Evolutionary conservation across 108 stramenopile genomes (phyloP).

Genomic region (Nitzschia inconspicua): DNA sequence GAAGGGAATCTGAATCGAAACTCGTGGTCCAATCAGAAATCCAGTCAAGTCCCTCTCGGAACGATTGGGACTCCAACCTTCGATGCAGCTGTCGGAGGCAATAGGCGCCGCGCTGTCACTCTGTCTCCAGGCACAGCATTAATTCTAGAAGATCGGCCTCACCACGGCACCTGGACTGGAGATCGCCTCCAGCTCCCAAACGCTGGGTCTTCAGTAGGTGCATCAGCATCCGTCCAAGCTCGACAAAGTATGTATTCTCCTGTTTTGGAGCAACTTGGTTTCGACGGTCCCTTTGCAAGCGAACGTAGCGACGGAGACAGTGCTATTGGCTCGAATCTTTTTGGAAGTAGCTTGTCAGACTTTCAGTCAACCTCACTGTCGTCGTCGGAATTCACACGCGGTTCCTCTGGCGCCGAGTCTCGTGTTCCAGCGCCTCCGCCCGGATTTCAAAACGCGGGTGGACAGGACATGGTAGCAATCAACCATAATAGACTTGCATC

Average conservation of each 20-base stretch:
- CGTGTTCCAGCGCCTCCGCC: slow-evolving; percentile 1
- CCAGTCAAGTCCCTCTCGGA: slow-evolving; percentile 1
- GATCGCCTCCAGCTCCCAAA: slow-evolving; percentile 24
- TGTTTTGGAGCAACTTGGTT: slow-evolving; percentile 9
- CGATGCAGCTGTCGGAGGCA: slow-evolving; percentile 28
- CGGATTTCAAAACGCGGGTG: too few relatives aligned
- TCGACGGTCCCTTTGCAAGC: slow-evolving; percentile 9
- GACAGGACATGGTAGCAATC: too few relatives aligned
- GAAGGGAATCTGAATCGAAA: background rate
- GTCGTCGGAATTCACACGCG: too few relatives aligned
- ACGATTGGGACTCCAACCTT: slow-evolving; percentile 9
- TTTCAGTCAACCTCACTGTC: too few relatives aligned
- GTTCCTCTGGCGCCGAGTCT: too few relatives aligned
- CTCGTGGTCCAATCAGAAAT: slow-evolving; percentile 9
- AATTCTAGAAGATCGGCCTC: slow-evolving; percentile 28
- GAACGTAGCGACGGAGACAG: background rate
- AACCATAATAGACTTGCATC: too few relatives aligned
- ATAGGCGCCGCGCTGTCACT: slow-evolving; percentile 58
- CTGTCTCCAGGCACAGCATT: slow-evolving; percentile 48
- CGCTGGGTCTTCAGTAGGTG: slow-evolving; percentile 4
- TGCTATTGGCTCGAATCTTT: too few relatives aligned
- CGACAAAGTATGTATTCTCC: slow-evolving; percentile 11
- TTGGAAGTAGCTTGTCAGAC: too few relatives aligned
- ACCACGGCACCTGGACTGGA: background rate
- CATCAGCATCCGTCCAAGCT: background rate